Evolutionary conservation across 371 early-diverging fungal species (phyloP), one percentile per base, ranked within the genome.

Genomic region (Dinochytrium kinnereticum): DNA sequence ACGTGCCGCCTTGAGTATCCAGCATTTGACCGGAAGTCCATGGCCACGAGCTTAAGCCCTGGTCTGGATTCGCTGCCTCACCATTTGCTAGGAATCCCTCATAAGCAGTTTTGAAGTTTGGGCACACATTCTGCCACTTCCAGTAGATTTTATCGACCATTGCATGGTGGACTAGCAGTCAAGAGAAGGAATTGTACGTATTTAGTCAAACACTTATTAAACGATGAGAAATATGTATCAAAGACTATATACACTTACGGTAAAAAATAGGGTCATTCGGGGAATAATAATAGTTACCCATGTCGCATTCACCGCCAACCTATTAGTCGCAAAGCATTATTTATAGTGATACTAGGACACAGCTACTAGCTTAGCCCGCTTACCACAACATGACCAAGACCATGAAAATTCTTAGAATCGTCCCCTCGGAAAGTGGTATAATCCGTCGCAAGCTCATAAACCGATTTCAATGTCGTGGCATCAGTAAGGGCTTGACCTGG

Each of bases 71-170:
- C 19, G 26, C 34, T 5, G 5, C 17, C 31, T 66, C 72, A 15
- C 34, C 24, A 13, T 3, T 38, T 7, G 19, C n/a, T 7, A 71
- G 40, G 31, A 57, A 50, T 10, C 76, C 76, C 26, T 72, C 76
- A 53, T 76, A 76, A 49, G 37, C 51, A 57, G 0, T 37, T 33
- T 64, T 69, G 49, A 69, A 76, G 1, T 68, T 44, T 10, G 64
- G 70, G 40, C 76, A 76, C 1, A 64, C 10, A 7, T 51, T 33
- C 53, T 76, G 76, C 76, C 76, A 76, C 31, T 53, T 55, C 73
- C 73, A 76, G 69, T 69, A 76, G 49, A 64, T 50, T 59, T 76
- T 76, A 49, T 76, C 76, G 33, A 76, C 70, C 39, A 69, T 61
- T 21, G 40, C 66, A 28, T 76, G 76, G 59, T 76, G 76, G 26